Conservation (phyloP, 1,139 yeast species). For the Candida tropicalis region DNA sequence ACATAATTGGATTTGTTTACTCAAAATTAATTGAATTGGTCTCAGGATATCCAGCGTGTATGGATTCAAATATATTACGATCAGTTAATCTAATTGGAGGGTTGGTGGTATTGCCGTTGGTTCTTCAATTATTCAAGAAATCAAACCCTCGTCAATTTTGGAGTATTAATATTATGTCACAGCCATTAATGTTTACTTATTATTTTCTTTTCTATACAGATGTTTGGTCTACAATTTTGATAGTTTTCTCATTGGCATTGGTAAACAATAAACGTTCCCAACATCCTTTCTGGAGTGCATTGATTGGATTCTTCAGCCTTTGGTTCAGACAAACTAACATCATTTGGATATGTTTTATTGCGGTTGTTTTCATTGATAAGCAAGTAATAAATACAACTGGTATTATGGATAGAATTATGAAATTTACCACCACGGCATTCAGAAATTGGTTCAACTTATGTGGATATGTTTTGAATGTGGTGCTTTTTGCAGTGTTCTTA, state of each 20-base stretch:
- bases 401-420: constrained; percentile 13
- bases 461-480: constrained; percentile 59
- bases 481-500: constrained; percentile 58
- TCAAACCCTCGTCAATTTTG: constrained; percentile 39
- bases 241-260: constrained; percentile 49
- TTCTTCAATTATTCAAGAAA: constrained; percentile 29
- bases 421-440: constrained; percentile 25
- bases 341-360: constrained; percentile 76
- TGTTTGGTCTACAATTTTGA: constrained; percentile 81
- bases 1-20: constrained; percentile 60
- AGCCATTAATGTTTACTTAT: constrained; percentile 75
- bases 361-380: constrained; percentile 58
- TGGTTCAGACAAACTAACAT: constrained; percentile 89
- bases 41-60: constrained; percentile 23
- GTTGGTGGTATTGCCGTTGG: constrained; percentile 50
- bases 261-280: constrained; percentile 22
- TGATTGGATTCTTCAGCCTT: constrained; percentile 59
- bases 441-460: constrained; percentile 30
- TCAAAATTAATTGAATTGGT: constrained; percentile 31
- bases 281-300: constrained; percentile 34
- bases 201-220: constrained; percentile 87
- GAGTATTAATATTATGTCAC: constrained; percentile 51
- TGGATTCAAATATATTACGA: constrained; percentile 51
- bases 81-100: constrained; percentile 69
- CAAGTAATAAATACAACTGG: constrained; percentile 17